phyloP scores from a whole-genome alignment of 768 basidiomycete genomes.

The Boletus vinaceobasis region DNA sequence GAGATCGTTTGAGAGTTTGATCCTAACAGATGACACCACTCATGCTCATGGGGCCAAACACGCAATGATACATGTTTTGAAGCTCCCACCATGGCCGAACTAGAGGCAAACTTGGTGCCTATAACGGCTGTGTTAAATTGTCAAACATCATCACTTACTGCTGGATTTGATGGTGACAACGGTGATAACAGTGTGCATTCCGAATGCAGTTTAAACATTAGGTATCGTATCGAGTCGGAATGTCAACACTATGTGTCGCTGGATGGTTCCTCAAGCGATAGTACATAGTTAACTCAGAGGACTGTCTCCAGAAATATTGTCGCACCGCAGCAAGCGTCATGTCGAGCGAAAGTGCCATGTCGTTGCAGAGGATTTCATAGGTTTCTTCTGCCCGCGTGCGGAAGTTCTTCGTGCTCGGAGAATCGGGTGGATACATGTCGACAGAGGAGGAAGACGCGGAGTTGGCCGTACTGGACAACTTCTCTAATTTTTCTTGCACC shows the following conservation, averaged over 20 bases:
- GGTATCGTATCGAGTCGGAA: background rate
- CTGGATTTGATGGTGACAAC: background rate
- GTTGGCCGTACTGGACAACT: constrained; percentile 38
- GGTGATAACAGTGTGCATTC: background rate
- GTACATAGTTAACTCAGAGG: constrained; percentile 69
- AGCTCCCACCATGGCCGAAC: background rate
- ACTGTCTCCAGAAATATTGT: constrained; percentile 84
- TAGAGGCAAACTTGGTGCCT: no score
- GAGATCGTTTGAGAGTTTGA: background rate
- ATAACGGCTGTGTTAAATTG: background rate
- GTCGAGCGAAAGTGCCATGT: constrained; percentile 72
- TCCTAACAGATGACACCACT: background rate
- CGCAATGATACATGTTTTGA: background rate
- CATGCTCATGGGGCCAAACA: background rate
- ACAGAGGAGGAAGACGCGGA: constrained; percentile 30
- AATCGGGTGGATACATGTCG: constrained; percentile 37
- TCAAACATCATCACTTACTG: constrained; percentile 25
- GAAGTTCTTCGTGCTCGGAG: constrained; percentile 21
- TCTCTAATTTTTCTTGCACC: constrained; percentile 84
- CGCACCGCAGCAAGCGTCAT: constrained; percentile 91
- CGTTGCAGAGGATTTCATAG: constrained; percentile 88
- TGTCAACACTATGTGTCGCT: constrained; percentile 1
- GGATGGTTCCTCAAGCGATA: constrained; percentile 51
- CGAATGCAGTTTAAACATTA: background rate
- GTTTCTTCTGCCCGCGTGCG: constrained; percentile 54